Evolutionary conservation across 495 filamentous ascomycete species (phyloP), one percentile per base, ranked within the genome.

Genomic region (Copromyces sp.): DNA sequence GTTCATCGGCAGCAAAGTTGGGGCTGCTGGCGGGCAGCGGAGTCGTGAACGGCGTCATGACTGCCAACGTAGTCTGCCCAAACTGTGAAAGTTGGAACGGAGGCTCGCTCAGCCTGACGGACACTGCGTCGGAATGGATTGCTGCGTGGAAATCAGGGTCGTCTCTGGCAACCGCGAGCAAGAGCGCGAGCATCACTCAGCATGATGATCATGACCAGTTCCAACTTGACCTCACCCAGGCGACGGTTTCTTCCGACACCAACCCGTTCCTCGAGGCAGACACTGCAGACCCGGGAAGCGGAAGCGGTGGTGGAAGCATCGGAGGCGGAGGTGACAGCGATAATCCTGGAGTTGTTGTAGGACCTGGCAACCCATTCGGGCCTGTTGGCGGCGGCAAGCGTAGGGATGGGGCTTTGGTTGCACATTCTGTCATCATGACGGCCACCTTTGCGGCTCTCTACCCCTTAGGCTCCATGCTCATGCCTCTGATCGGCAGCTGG

Each of bases 21-120:
- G 83, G 85, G 17, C 80, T 92, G 1, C 83, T 93, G 5, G 87
- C 80, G 2, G 90, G 90, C 7, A 91, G 87, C 73, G 91, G 90
- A 3, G 77, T 81, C n/a, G 75, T 81, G 39, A 79, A 77, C 41
- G 77, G 82, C 20, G 83, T 82, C 38, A 89, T 93, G 85, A 85
- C 87, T 40, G 91, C 90, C 68, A 92, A 91, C 77, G 78, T 93
- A 40, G 83, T 72, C 20, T 86, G 84, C 74, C 72, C 75, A 29
- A 84, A 84, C 75, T 85, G 84, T 73, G 79, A 82, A 42, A 73
- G 79, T 77, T 90, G 88, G 80, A 81, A 84, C 68, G 89, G 83
- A 40, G 93, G 92, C 4, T 78, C 79, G 73, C 89, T 91, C 86
- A 82, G 77, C 12, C 82, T 88, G n/a, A 83, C 73, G 29, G 76